Evolutionary conservation across 2,329 filamentous ascomycete genomes (phyloP).

Genomic region (Cladophialophora carrionii): DNA sequence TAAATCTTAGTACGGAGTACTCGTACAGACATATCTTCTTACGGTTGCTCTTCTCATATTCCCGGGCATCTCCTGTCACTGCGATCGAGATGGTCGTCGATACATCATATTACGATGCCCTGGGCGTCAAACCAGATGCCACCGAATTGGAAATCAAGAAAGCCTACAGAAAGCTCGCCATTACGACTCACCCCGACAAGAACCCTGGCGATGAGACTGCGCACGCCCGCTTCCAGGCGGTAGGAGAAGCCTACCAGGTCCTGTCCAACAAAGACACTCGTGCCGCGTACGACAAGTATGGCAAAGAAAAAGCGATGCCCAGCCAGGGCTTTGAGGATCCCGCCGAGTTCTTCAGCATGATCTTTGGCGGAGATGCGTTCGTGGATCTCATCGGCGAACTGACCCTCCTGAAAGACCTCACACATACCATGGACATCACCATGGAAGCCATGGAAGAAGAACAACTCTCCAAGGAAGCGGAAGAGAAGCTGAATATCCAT

Average conservation of each 20-base stretch:
- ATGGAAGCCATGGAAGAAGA: slow-evolving; percentile 78
- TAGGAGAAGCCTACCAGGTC: slow-evolving; percentile 73
- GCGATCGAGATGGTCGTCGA: slow-evolving; percentile 73
- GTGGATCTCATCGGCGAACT: slow-evolving; percentile 97
- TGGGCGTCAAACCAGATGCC: slow-evolving; percentile 82
- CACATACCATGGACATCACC: slow-evolving; percentile 97
- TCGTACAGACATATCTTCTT: neutral
- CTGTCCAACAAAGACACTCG: slow-evolving; percentile 85
- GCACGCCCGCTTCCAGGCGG: slow-evolving; percentile 88
- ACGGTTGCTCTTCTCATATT: slow-evolving; percentile 1
- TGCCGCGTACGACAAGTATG: slow-evolving; percentile 93
- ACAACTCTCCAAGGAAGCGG: slow-evolving; percentile 58
- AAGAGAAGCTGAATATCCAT: slow-evolving; percentile 53
- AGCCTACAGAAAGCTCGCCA: slow-evolving; percentile 91
- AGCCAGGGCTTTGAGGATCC: slow-evolving; percentile 93
- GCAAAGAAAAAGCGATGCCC: slow-evolving; percentile 91
- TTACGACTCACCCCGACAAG: slow-evolving; percentile 73
- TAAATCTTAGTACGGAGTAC: slow-evolving; percentile 12
- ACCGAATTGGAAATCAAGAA: slow-evolving; percentile 95
- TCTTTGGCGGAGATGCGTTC: slow-evolving; percentile 96
- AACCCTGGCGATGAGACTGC: slow-evolving; percentile 95
- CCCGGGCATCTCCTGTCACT: neutral
- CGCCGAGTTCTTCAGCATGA: slow-evolving; percentile 96
- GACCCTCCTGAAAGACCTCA: slow-evolving; percentile 96
- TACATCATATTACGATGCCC: slow-evolving; percentile 83